Base-by-base conservation (phyloP, 352 stramenopile species). In the Globisporangium radiosum region DNA sequence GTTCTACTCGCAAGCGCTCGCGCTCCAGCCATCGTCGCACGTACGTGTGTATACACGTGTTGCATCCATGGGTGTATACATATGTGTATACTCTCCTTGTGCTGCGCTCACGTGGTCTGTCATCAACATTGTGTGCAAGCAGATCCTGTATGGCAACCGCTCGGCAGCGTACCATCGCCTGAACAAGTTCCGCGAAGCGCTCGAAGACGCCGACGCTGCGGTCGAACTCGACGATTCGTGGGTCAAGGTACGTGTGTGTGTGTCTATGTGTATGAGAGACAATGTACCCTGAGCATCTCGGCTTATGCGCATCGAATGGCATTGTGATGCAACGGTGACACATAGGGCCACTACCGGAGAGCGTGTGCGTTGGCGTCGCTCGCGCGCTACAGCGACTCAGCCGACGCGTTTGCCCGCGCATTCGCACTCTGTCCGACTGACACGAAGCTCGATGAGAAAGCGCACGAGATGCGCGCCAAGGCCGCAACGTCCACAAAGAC, bases 1-100 rank as follows among this genome's bases (percentile, higher is more conserved):
- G 40, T 81, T 81, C n/a, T 98, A 98, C 66, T 90, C 85, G 13
- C 76, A 96, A 39, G 90, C 92, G 7, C 96, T 98, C 45, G 70
- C 72, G 17, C 44, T 91, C 50, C 72, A 93, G 6, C 71, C 83
- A 7, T 72, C 62, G 8, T 90, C 83, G 17, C 81, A 93, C 63
- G 85, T 95, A 68, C 44, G 76, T 64, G 39, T 25, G 52, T 25
- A 25, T 25, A 3, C 2, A 2, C 25, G 25, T 25, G 25, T 25
- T 25, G 25, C 25, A 25, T 25, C 25, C 25, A 25, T 25, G 25
- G 25, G 25, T 25, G 25, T 25, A 25, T 25, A 25, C 25, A 25
- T 25, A 25, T 25, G 25, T 25, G 25, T 25, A 25, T 25, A 25
- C 25, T 25, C 25, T 25, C 25, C 25, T 25, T 25, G 25, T 25